Conservation (phyloP, 169 alveolate species). For the Eimeria zaria region DNA sequence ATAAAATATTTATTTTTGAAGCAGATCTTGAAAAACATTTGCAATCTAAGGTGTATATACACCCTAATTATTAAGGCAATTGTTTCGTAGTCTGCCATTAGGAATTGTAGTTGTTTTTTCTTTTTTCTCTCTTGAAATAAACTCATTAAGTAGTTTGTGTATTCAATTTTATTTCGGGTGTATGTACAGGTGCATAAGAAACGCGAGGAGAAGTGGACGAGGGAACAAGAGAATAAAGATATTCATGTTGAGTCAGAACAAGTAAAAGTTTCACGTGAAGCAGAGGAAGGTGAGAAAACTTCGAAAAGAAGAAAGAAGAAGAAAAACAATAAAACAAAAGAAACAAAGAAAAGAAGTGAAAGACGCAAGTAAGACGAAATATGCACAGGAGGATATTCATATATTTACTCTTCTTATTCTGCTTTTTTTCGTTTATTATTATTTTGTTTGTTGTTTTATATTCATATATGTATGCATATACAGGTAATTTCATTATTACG, state of each 20-base stretch:
- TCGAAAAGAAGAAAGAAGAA: neutral
- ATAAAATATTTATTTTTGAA: conserved; percentile 83
- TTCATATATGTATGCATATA: too few species aligned
- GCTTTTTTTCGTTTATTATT: neutral
- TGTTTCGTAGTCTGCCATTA: neutral
- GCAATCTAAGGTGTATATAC: conserved; percentile 81
- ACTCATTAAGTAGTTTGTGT: neutral
- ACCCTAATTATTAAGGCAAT: neutral
- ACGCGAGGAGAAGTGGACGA: neutral
- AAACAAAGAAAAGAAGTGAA: neutral
- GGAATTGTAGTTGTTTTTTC: neutral
- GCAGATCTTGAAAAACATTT: conserved; percentile 87
- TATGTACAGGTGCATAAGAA: neutral
- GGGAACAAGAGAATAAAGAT: neutral
- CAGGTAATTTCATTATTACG: too few species aligned
- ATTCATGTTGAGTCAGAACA: too few species aligned
- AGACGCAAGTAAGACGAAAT: neutral
- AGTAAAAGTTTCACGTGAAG: too few species aligned
- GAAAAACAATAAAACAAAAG: too few species aligned
- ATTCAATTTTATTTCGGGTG: neutral
- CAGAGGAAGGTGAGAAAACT: neutral
- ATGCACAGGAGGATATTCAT: neutral
- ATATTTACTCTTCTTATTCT: neutral
- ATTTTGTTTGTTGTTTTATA: too few species aligned
- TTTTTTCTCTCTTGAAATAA: neutral